Base-by-base conservation (phyloP, 2,329 filamentous ascomycete species). In the Dactylellina cionopaga region DNA sequence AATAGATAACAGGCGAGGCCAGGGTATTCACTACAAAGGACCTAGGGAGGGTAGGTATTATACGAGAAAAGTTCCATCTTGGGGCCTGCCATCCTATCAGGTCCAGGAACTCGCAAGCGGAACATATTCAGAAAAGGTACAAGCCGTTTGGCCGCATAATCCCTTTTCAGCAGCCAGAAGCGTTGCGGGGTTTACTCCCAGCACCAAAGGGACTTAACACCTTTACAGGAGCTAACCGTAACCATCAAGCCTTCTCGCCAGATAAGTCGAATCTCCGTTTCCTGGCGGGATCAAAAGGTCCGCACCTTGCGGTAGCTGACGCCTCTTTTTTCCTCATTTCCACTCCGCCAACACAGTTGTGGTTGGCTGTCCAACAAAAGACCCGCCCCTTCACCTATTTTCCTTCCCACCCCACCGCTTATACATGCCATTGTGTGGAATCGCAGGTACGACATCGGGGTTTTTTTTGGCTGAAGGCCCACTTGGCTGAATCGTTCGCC, bases 191-290 rank as follows among this genome's bases (percentile, higher is more conserved):
- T 65, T 31, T 41, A 17, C 29, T 25, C 25, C 22, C 33, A 41
- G 33, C 51, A 41, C 27, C 51, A n/a, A 55, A 25, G 39, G 25
- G 31, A 29, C 17, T 31, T 54, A 31, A 54, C 31, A 55, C 33
- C 22, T 19, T 43, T 17, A 15, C 39, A 9, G 5, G 39, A 19
- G 7, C 51, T 55, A 55, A 55, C 51, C 35, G 51, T 41, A 55
- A 55, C 17, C 51, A 41, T 55, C 33, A 41, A 41, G 33, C 33
- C 7, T 43, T 41, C 17, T 66, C 51, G 52, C 62, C 43, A 66
- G 62, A 66, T 58, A 66, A 58, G 62, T 66, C 51, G 51, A 66
- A 52, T 58, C 62, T 58, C 62, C 62, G 62, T 58, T 58, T 47
- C 27, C 17, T 66, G 17, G 22, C 62, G 62, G 62, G 43, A 17